phyloP scores from a whole-genome alignment of 108 stramenopile species.

The Seminavis robusta region DNA sequence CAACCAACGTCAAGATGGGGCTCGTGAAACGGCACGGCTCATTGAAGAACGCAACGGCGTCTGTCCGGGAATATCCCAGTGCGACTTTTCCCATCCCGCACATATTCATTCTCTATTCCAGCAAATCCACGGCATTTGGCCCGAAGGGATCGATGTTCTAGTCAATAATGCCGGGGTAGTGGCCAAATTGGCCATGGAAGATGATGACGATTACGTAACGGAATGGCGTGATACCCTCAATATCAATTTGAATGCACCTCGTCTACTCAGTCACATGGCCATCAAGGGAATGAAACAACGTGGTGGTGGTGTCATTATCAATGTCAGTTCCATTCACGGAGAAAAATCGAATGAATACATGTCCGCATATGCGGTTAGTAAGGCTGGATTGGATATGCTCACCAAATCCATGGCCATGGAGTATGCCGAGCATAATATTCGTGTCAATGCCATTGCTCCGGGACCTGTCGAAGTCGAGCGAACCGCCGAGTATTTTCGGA shows the following conservation, averaged over 20 bases:
- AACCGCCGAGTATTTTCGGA: slow-evolving; percentile 27
- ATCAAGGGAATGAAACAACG: slow-evolving; percentile 31
- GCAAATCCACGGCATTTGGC: slow-evolving; percentile 17
- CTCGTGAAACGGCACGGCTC: slow-evolving; percentile 11
- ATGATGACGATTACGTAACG: slow-evolving; percentile 45
- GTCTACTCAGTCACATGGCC: slow-evolving; percentile 40
- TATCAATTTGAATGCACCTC: slow-evolving; percentile 62
- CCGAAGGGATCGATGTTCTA: slow-evolving; percentile 41
- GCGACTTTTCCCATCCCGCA: slow-evolving; percentile 42
- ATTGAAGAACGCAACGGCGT: slow-evolving; percentile 11
- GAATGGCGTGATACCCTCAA: slow-evolving; percentile 54
- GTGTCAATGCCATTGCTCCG: slow-evolving; percentile 59
- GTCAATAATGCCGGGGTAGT: slow-evolving; percentile 68
- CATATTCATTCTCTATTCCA: slow-evolving; percentile 31
- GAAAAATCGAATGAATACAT: slow-evolving; percentile 51
- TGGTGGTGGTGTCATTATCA: slow-evolving; percentile 42
- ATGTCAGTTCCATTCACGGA: slow-evolving; percentile 61
- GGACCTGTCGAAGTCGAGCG: slow-evolving; percentile 67
- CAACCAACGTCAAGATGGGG: slow-evolving; percentile 43
- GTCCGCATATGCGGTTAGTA: slow-evolving; percentile 55
- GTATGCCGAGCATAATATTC: slow-evolving; percentile 34
- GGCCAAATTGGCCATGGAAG: slow-evolving; percentile 58
- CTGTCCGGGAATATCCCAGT: slow-evolving; percentile 50
- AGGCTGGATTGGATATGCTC: slow-evolving; percentile 54
- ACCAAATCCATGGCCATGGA: slow-evolving; percentile 49